Percentiles rank a stretch among this genome's conserved stretches.
Evolutionary conservation across 768 basidiomycete species (phyloP).

Genomic region (Tricholoma bakamatsutake): DNA sequence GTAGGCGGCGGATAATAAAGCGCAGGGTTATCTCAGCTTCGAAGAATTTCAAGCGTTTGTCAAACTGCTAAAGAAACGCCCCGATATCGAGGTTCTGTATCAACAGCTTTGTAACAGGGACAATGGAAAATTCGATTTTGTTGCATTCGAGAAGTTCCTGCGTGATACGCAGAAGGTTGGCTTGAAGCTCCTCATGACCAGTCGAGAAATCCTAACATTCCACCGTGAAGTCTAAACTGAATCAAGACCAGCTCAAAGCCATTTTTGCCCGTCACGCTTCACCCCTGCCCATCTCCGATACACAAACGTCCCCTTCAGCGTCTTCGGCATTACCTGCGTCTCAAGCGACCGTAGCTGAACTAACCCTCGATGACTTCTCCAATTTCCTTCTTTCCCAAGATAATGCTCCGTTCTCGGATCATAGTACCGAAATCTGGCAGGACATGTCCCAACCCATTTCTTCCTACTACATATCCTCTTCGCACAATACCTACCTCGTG

Average conservation of each 20-base stretch:
- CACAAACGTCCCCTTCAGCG: conserved; percentile 13
- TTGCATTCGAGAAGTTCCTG: conserved; percentile 42
- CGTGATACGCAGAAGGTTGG: conserved; percentile 35
- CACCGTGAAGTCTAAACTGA: conserved; percentile 2
- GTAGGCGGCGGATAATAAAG: conserved; percentile 59
- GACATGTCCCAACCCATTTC: conserved; percentile 87
- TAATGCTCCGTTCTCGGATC: conserved; percentile 52
- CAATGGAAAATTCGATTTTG: conserved; percentile 34
- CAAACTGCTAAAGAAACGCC: conserved; percentile 75
- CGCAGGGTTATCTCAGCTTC: conserved; percentile 64
- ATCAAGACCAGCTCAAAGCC: conserved; percentile 1
- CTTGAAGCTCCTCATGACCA: background rate
- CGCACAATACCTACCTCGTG: conserved; percentile 90
- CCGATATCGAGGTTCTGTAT: conserved; percentile 72
- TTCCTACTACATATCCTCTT: conserved; percentile 85
- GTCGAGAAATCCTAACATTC: background rate
- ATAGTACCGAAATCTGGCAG: conserved; percentile 45
- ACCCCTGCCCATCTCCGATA: background rate
- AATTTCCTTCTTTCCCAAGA: conserved; percentile 77
- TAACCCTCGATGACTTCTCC: conserved; percentile 62
- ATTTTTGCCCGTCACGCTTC: conserved; percentile 11
- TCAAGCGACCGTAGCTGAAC: conserved; percentile 14
- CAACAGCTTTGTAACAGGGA: conserved; percentile 25
- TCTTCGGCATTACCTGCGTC: conserved; percentile 3
- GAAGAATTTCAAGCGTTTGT: conserved; percentile 78